Conservation (phyloP, 371 early-diverging fungal genomes). For the Mucor piriformis region DNA sequence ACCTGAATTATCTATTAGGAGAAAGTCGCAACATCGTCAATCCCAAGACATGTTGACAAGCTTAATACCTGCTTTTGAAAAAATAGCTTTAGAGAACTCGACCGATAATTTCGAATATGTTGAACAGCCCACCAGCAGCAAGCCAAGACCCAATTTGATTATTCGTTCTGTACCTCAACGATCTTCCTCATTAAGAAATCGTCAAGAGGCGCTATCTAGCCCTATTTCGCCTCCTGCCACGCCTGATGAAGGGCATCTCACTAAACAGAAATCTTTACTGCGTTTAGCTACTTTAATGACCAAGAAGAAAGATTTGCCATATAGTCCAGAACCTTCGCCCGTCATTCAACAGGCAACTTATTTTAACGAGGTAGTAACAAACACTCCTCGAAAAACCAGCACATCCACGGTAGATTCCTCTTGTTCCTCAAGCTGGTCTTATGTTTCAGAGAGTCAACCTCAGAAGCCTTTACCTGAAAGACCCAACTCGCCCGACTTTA, state of each 20-base stretch:
- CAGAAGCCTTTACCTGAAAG: constrained; percentile 34
- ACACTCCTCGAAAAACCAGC: constrained; percentile 28
- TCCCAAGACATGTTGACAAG: constrained; percentile 27
- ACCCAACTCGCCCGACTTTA: constrained; percentile 13
- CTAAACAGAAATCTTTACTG: constrained; percentile 17
- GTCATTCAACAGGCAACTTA: not conserved
- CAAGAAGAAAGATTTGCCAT: constrained; percentile 14
- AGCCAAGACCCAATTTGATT: constrained; percentile 18
- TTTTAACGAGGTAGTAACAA: not conserved
- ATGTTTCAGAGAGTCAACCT: constrained; percentile 19
- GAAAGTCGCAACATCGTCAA: constrained; percentile 17
- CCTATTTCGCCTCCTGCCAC: constrained; percentile 12
- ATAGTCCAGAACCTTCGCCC: constrained; percentile 14
- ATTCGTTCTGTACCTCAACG: constrained; percentile 31
- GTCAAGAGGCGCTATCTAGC: constrained; percentile 4
- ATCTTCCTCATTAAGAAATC: constrained; percentile 31
- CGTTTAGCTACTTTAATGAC: constrained; percentile 33
- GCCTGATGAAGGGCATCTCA: constrained; percentile 1
- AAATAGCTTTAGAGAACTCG: constrained; percentile 28
- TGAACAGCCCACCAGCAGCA: not conserved
- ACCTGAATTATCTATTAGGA: constrained; percentile 38
- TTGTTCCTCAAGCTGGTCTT: constrained; percentile 39
- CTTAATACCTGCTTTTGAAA: constrained; percentile 30
- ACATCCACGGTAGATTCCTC: constrained; percentile 29
- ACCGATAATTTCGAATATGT: not conserved